These are phyloP conservation scores for Ceratobasidium sp. DNA, from an alignment of 1,284 basidiomycete genomes.

Conservation along the genomic window DNA sequence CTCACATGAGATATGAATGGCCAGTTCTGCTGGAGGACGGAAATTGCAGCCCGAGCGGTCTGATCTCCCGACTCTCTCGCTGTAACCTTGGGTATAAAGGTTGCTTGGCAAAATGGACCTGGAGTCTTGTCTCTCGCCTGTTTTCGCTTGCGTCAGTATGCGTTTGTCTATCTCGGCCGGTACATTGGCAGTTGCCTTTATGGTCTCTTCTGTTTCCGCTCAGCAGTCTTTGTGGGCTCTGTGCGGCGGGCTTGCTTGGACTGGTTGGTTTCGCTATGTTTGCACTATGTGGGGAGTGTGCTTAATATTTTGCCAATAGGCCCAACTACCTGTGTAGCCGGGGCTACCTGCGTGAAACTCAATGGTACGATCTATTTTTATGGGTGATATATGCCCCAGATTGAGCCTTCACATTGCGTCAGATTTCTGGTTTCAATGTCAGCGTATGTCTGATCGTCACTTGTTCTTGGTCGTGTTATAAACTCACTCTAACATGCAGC, in stretches of 20 bases:
- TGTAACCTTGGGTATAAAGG: not conserved
- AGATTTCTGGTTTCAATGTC: slow-evolving; percentile 9
- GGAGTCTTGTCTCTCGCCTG: not conserved
- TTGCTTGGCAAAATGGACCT: not conserved
- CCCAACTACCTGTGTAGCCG: not conserved
- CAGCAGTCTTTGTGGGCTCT: slow-evolving; percentile 21
- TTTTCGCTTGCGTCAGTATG: not conserved
- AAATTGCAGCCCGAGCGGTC: not conserved
- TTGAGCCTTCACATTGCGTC: not conserved
- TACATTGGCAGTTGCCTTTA: slow-evolving; percentile 1
- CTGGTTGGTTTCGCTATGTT: not conserved
- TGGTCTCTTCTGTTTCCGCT: slow-evolving; percentile 8
- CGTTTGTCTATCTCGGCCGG: not conserved
- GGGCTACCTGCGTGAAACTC: not conserved
- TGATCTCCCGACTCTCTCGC: not conserved
- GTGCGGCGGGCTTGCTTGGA: slow-evolving; percentile 22
- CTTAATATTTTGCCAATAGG: not conserved
- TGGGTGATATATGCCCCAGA: not conserved
- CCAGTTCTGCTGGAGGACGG: not conserved
- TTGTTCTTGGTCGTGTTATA: too few relatives aligned
- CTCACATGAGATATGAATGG: not conserved
- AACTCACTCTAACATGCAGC: too few relatives aligned
- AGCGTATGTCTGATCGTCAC: not conserved
- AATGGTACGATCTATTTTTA: not conserved
- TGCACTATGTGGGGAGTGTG: not conserved